A percentile compares a stretch with the other conserved stretches of the same genome.
Conservation (phyloP, 2,329 filamentous ascomycete genomes). For the Capronia coronata region DNA sequence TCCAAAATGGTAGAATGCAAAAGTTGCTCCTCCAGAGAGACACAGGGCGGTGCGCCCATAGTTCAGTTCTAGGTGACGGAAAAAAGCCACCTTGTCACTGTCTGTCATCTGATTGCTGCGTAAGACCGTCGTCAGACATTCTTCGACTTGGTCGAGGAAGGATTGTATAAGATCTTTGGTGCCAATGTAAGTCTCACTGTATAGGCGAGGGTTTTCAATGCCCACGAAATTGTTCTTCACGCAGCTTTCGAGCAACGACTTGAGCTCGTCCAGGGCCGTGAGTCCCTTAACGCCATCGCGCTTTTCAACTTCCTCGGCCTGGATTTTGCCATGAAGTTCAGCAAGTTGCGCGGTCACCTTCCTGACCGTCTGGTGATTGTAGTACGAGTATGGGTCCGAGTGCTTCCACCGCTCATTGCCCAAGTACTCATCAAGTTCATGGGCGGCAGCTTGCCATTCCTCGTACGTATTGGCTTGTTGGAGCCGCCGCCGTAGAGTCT, state of each 20-base stretch:
- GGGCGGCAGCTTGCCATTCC: slow-evolving; percentile 76
- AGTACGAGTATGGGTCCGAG: slow-evolving; percentile 61
- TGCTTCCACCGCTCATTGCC: slow-evolving; percentile 57
- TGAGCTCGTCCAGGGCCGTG: slow-evolving; percentile 64
- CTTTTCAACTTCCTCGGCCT: slow-evolving; percentile 33
- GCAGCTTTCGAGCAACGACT: slow-evolving; percentile 73
- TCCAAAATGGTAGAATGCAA: slow-evolving; percentile 95
- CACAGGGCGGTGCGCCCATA: slow-evolving; percentile 89
- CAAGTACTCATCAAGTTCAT: slow-evolving; percentile 70
- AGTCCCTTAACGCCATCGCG: slow-evolving; percentile 22
- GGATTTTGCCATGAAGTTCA: slow-evolving; percentile 38
- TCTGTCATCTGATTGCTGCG: slow-evolving; percentile 59
- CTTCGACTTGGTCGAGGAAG: slow-evolving; percentile 66
- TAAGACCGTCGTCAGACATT: slow-evolving; percentile 60
- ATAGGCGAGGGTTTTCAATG: slow-evolving; percentile 87
- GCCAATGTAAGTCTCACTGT: slow-evolving; percentile 94
- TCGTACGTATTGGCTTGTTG: slow-evolving; percentile 66
- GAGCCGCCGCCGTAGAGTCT: slow-evolving; percentile 64
- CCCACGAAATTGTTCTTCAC: slow-evolving; percentile 98
- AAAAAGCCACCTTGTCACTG: slow-evolving; percentile 71
- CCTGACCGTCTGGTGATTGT: slow-evolving; percentile 77
- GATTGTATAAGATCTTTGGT: slow-evolving; percentile 92
- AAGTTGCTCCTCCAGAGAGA: slow-evolving; percentile 84
- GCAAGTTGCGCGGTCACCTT: slow-evolving; percentile 69
- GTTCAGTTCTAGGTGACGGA: slow-evolving; percentile 84